Evolutionary conservation across 345 rosid genomes (phyloP).

Genomic region (Gossypium raimondii): DNA sequence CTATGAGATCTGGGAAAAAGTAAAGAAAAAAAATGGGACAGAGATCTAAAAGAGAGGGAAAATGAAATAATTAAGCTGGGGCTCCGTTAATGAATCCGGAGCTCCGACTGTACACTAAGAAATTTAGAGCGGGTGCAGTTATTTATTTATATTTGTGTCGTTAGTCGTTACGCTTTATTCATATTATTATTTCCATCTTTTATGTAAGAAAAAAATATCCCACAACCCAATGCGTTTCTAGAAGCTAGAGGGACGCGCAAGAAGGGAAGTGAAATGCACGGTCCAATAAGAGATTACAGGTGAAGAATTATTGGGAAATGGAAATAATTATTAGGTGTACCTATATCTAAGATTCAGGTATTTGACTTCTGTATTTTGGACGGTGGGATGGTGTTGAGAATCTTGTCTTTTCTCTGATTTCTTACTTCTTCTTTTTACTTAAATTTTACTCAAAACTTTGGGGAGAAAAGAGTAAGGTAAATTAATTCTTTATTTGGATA

Average conservation of each 20-base stretch:
- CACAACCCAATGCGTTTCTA: too few relatives aligned
- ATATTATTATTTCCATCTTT: background rate
- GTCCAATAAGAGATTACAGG: background rate
- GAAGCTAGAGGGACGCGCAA: background rate
- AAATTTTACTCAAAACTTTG: background rate
- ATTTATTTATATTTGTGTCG: background rate
- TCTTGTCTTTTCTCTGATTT: background rate
- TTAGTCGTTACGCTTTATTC: too few relatives aligned
- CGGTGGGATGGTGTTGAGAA: background rate
- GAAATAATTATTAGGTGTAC: background rate
- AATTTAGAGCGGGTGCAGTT: background rate
- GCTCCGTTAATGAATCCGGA: slow-evolving; percentile 20
- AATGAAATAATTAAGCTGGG: slow-evolving; percentile 9
- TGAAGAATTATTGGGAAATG: background rate
- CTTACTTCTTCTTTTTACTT: background rate
- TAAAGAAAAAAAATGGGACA: too few relatives aligned
- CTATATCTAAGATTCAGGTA: background rate
- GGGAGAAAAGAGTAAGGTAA: too few relatives aligned
- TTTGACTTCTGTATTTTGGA: background rate
- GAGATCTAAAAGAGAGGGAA: slow-evolving; percentile 2
- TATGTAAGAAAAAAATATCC: background rate
- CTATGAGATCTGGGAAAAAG: background rate
- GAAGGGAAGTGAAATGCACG: background rate
- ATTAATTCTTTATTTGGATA: too few relatives aligned
- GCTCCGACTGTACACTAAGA: slow-evolving; percentile 13